Evolutionary conservation across 83 land plant species (phyloP), one percentile per base, ranked within the genome.

Genomic region (Thuja plicata): DNA sequence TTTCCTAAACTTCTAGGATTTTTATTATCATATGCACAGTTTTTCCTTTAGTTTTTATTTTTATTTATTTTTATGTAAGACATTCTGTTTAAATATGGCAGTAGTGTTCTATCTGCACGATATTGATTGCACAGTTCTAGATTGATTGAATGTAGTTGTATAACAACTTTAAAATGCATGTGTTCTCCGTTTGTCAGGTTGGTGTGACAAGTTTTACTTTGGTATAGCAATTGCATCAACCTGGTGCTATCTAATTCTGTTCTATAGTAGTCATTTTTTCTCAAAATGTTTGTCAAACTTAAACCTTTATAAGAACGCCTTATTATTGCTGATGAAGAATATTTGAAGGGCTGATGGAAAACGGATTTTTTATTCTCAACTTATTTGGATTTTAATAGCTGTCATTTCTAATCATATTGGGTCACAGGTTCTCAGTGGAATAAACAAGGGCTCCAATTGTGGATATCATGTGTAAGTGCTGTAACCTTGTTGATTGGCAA

Each of bases 391-490:
- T 82, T 82, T 45, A 43, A 8, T 66, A 66, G 30, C 84, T 82
- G 52, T 10, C 50, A 82, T 45, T 82, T 82, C 84, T 82, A 48
- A 38, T 88, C 52, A 43, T 77, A 35, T 76, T 76, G 48, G 85
- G 17, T 66, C 55, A 37, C 92, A 96, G 97, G 97, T 96, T 43
- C 87, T 96, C 71, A 96, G 97, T 92, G 97, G 97, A 87, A 94
- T 96, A 66, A 96, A 96, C 87, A 90, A 89, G 91, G 97, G 97
- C 57, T 89, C 90, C 92, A 96, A 96, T 87, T 93, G 95, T 77
- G 97, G 97, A 74, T 96, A 94, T 78, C 97, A 96, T 89, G 88
- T 96, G 97, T 96, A 81, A 90, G 96, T 96, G 37, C 10, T 76
- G 13, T 21, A 76, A 77, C 35, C 21, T 46, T 48, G 16, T 43